Evolutionary conservation across 805 yeast genomes (phyloP), one percentile per base, ranked within the genome.

Genomic region (Lipomyces spencermartinsiae): DNA sequence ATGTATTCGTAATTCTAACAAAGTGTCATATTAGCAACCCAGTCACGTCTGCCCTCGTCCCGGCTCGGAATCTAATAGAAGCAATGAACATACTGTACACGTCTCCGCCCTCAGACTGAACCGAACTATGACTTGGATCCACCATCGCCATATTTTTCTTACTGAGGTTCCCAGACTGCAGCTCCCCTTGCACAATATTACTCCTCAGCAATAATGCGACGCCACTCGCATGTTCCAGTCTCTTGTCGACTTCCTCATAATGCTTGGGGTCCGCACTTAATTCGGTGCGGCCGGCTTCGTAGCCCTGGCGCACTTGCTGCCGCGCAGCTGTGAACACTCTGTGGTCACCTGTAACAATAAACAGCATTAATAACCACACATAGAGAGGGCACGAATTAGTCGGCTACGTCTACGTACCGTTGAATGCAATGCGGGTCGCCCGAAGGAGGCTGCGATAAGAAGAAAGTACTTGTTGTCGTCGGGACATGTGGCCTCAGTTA

Each of bases 111-210:
- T 49, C 35, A 43, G 58, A 51, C 46, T 57, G 55, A 31, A 39
- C 54, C n/a, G 58, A 10, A n/a, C 49, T 16, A 4, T 43, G 22
- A 12, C 49, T 22, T 16, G 19, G 49, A 58, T 35, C 33, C 29
- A 46, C 22, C 61, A 25, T 39, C 61, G 31, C 16, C 53, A 25
- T 25, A 25, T 14, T 22, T 31, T 53, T 16, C 34, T 12, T 25
- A 53, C 34, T 8, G 14, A 10, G 4, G 7, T 39, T 25, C 31
- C 43, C 16, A 34, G 9, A 10, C n/a, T 46, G 14, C 1, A 78
- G 80, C 1, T 75, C 76, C 7, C 97, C 98, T 79, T 94, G 99
- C 2, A 94, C 98, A n/a, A 94, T 83, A 77, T 94, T 94, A 67
- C 83, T 82, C 60, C 85, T 82, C 66, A 94, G 81, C 71, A 93